Conservation (phyloP, 192 early-diverging fungal species). For the Coemansia biformis region DNA sequence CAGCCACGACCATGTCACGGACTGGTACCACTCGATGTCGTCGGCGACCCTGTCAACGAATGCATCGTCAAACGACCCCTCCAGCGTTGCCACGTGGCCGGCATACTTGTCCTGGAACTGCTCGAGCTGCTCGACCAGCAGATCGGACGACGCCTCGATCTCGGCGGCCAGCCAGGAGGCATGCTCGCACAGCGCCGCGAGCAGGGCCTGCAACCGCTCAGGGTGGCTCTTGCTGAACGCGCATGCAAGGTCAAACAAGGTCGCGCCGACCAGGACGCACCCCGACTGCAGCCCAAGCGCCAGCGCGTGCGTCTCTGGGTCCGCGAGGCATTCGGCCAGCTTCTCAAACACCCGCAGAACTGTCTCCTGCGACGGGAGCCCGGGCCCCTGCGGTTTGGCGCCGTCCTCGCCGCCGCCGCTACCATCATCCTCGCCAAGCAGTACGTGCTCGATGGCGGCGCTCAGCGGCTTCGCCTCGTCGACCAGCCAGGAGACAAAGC, state of each 20-base stretch:
- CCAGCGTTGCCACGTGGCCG: slow-evolving; percentile 5
- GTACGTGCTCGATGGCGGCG: slow-evolving; percentile 14
- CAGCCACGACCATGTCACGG: slow-evolving; percentile 30
- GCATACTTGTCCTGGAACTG: slow-evolving; percentile 44
- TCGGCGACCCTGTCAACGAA: slow-evolving; percentile 10
- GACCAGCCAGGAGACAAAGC: slow-evolving; percentile 26
- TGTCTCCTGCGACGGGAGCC: slow-evolving; percentile 11
- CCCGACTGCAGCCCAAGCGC: slow-evolving; percentile 22
- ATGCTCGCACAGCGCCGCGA: slow-evolving; percentile 39
- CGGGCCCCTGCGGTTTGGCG: neutral
- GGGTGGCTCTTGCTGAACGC: slow-evolving; percentile 47
- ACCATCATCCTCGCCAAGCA: slow-evolving; percentile 2
- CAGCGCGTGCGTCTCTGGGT: slow-evolving; percentile 16
- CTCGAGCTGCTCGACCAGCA: slow-evolving; percentile 49
- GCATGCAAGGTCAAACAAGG: slow-evolving; percentile 51
- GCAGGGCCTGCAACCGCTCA: slow-evolving; percentile 26
- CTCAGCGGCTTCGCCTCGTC: slow-evolving; percentile 7
- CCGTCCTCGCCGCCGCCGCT: neutral
- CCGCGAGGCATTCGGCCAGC: slow-evolving; percentile 26
- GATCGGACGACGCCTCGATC: slow-evolving; percentile 42
- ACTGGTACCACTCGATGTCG: slow-evolving; percentile 26
- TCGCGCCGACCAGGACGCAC: slow-evolving; percentile 42
- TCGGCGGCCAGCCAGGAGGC: slow-evolving; percentile 49
- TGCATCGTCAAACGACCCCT: slow-evolving; percentile 4
- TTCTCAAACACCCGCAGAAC: slow-evolving; percentile 32